Evolutionary conservation across 108 stramenopile genomes (phyloP).

Genomic region (Nitzschia palea): DNA sequence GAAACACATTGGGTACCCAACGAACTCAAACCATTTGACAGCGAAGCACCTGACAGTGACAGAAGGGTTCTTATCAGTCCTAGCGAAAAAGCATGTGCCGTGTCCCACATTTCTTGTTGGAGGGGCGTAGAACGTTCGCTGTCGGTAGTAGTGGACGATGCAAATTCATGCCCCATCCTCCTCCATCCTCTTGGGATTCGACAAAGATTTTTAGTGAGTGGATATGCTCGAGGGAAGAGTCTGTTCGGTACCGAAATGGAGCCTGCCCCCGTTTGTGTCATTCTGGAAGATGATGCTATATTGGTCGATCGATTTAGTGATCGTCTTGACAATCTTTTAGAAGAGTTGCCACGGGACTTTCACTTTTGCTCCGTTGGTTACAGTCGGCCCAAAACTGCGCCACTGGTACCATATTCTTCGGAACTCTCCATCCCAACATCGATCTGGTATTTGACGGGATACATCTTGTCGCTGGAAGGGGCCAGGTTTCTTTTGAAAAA

Average conservation of each 20-base stretch:
- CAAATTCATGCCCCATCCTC: not conserved
- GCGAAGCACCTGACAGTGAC: conserved; percentile 53
- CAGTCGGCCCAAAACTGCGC: conserved; percentile 79
- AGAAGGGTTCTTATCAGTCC: conserved; percentile 45
- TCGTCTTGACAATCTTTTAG: conserved; percentile 55
- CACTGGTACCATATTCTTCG: conserved; percentile 67
- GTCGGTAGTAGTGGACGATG: conserved; percentile 7
- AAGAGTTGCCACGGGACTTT: conserved; percentile 83
- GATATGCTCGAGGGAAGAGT: conserved; percentile 63
- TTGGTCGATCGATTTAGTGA: conserved; percentile 79
- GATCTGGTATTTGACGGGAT: conserved; percentile 85
- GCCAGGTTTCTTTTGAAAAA: conserved; percentile 47
- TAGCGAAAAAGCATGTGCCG: conserved; percentile 70
- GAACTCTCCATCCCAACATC: conserved; percentile 72
- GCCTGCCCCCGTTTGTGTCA: conserved; percentile 71
- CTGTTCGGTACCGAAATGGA: conserved; percentile 44
- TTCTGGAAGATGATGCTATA: conserved; percentile 85
- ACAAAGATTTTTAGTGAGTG: conserved; percentile 55
- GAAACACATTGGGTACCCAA: conserved; percentile 65
- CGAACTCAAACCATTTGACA: conserved; percentile 76
- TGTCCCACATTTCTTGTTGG: conserved; percentile 80
- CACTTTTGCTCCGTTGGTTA: conserved; percentile 87
- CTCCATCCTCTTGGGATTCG: conserved; percentile 5
- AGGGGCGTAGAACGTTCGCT: conserved; percentile 41
- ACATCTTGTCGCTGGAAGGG: conserved; percentile 71